Percentiles rank a stretch among this genome's conserved stretches.
Conservation (phyloP, 2,329 filamentous ascomycete genomes). For the Xylariaceae sp. region DNA sequence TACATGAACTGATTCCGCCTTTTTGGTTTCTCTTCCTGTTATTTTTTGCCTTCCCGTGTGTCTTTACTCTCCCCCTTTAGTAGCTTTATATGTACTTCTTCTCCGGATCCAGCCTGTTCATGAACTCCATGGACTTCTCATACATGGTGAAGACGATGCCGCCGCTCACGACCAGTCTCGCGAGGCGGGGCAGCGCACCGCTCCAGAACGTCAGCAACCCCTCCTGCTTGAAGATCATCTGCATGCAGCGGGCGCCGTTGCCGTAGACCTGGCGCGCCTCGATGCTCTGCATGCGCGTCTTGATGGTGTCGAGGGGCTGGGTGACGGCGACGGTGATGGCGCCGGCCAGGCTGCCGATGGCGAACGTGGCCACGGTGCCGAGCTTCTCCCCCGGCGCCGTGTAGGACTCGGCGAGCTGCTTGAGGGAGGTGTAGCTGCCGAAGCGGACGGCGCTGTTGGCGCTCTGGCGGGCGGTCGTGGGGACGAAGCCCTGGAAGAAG, state of each 20-base stretch:
- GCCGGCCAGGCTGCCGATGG: constrained; percentile 81
- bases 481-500: constrained; percentile 96
- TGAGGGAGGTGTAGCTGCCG: constrained; percentile 81
- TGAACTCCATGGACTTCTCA: constrained; percentile 89
- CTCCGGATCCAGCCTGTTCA: constrained; percentile 76
- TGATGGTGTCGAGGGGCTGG: constrained; percentile 81
- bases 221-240: constrained; percentile 81
- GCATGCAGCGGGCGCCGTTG: constrained; percentile 80
- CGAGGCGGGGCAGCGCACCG: constrained; percentile 80
- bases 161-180: constrained; percentile 79
- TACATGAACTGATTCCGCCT: constrained; percentile 5
- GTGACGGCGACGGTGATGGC: constrained; percentile 81
- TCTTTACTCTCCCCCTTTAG: constrained; percentile 52
- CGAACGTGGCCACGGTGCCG: constrained; percentile 81
- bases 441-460: constrained; percentile 93
- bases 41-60: constrained; percentile 37
- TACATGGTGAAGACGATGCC: constrained; percentile 99
- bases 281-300: constrained; percentile 96
- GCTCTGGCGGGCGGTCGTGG: constrained; percentile 88
- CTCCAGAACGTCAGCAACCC: constrained; percentile 90
- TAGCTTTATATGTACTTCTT: constrained; percentile 65
- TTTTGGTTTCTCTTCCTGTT: not conserved
- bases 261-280: constrained; percentile 76
- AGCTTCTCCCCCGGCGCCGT: constrained; percentile 93
- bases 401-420: constrained; percentile 87